Percentiles rank a stretch among this genome's conserved stretches.
phyloP scores from a whole-genome alignment of 441 rosid genomes.

The Erysimum cheiri region DNA sequence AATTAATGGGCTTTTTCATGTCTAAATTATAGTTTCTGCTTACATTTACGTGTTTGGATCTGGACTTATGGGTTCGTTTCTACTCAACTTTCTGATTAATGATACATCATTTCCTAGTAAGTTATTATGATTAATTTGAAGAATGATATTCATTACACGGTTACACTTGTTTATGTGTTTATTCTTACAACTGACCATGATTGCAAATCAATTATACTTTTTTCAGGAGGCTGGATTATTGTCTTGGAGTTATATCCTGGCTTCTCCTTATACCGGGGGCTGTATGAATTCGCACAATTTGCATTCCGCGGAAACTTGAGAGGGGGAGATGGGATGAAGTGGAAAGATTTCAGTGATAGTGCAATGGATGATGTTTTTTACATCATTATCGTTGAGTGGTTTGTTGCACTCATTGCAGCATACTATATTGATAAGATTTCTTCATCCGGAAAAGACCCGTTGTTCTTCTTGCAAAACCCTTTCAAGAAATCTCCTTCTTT shows the following conservation, averaged over 20 bases:
- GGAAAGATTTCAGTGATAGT: constrained; percentile 70
- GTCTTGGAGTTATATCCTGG: constrained; percentile 89
- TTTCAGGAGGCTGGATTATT: constrained; percentile 71
- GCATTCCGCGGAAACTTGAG: constrained; percentile 57
- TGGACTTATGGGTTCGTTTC: constrained; percentile 85
- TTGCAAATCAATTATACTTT: constrained; percentile 6
- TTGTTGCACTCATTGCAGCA: constrained; percentile 66
- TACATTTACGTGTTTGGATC: constrained; percentile 80
- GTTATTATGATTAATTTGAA: constrained; percentile 40
- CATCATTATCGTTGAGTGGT: constrained; percentile 82
- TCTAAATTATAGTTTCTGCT: constrained; percentile 59
- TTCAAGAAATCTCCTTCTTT: constrained; percentile 55
- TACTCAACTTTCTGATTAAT: constrained; percentile 70
- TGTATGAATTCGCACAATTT: constrained; percentile 79
- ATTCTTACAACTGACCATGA: constrained; percentile 3
- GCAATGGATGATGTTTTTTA: constrained; percentile 75
- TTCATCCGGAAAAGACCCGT: constrained; percentile 67
- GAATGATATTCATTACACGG: background rate
- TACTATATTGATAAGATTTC: constrained; percentile 70
- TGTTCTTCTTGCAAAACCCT: constrained; percentile 62
- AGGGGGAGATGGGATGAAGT: constrained; percentile 69
- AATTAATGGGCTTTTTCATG: constrained; percentile 21
- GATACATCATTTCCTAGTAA: constrained; percentile 84
- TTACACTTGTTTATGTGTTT: background rate
- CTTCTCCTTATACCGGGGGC: constrained; percentile 84